phyloP scores from a whole-genome alignment of 305 asterid species.

The Fraxinus albicans region DNA sequence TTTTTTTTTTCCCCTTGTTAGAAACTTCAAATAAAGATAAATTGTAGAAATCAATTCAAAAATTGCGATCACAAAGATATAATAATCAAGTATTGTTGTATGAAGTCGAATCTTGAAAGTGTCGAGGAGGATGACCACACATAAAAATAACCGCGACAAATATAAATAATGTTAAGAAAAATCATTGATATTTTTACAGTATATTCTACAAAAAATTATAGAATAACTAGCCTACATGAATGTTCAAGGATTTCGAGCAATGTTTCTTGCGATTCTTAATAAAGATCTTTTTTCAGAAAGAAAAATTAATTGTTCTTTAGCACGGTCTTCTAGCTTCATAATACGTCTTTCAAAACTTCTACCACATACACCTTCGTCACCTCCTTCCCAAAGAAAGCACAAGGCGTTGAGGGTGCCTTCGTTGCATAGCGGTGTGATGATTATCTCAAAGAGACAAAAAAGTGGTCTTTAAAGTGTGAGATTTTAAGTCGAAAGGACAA shows the following conservation, averaged over 20 bases:
- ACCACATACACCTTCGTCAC: background rate
- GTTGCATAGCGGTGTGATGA: background rate
- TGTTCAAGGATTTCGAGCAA: background rate
- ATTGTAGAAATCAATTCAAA: background rate
- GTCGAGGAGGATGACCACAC: background rate
- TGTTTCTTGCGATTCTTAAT: background rate
- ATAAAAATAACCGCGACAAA: background rate
- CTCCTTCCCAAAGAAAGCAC: background rate
- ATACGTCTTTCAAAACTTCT: background rate
- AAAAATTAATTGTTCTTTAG: background rate
- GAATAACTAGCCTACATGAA: background rate
- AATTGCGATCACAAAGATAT: background rate
- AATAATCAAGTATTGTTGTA: background rate
- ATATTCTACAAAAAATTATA: background rate
- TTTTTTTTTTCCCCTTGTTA: background rate
- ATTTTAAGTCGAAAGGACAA: background rate
- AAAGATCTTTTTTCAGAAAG: background rate
- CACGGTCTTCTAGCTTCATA: background rate
- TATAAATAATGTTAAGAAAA: background rate
- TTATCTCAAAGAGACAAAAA: background rate
- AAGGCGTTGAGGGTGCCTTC: background rate
- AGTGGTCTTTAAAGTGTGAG: background rate
- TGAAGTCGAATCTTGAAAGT: background rate
- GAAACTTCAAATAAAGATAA: background rate
- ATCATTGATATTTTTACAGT: background rate